phyloP scores from a whole-genome alignment of 495 filamentous ascomycete species.

The Annulohypoxylon nitens region DNA sequence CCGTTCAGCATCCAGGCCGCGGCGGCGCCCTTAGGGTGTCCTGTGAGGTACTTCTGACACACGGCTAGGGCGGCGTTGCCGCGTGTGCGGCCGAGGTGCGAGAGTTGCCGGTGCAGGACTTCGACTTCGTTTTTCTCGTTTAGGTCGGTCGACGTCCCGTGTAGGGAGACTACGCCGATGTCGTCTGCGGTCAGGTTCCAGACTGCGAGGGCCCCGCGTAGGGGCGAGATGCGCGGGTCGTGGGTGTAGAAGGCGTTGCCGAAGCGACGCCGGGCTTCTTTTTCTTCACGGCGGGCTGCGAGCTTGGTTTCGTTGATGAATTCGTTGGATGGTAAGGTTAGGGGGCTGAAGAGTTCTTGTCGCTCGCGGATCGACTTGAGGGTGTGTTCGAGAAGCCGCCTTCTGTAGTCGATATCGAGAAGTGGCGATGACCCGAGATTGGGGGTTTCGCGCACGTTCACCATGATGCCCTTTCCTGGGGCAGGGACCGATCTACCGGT shows the following conservation, averaged over 20 bases:
- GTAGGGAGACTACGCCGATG: slow-evolving; percentile 92
- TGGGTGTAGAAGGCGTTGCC: slow-evolving; percentile 98
- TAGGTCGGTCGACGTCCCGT: slow-evolving; percentile 96
- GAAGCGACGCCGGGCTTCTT: slow-evolving; percentile 86
- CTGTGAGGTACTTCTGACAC: slow-evolving; percentile 98
- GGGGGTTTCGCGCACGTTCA: slow-evolving; percentile 87
- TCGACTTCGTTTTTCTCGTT: slow-evolving; percentile 99
- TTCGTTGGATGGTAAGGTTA: slow-evolving; percentile 78
- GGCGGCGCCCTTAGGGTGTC: slow-evolving; percentile 97
- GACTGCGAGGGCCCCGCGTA: slow-evolving; percentile 92
- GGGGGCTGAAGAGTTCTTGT: slow-evolving; percentile 86
- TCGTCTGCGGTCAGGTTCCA: slow-evolving; percentile 98
- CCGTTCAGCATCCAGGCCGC: slow-evolving; percentile 99
- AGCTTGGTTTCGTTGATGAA: slow-evolving; percentile 84
- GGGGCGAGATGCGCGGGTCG: slow-evolving; percentile 89
- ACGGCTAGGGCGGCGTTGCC: slow-evolving; percentile 95
- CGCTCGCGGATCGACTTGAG: slow-evolving; percentile 91
- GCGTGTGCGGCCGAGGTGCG: slow-evolving; percentile 90
- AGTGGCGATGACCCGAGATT: slow-evolving; percentile 91
- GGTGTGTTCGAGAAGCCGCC: slow-evolving; percentile 88
- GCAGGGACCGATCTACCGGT: slow-evolving; percentile 98
- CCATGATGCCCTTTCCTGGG: slow-evolving; percentile 95
- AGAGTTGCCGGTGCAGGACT: slow-evolving; percentile 93
- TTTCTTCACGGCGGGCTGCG: slow-evolving; percentile 87
- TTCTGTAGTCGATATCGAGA: slow-evolving; percentile 94